These are phyloP conservation scores for Henningerozyma blattae DNA, from an alignment of 805 yeast species.

Conservation along the genomic window DNA sequence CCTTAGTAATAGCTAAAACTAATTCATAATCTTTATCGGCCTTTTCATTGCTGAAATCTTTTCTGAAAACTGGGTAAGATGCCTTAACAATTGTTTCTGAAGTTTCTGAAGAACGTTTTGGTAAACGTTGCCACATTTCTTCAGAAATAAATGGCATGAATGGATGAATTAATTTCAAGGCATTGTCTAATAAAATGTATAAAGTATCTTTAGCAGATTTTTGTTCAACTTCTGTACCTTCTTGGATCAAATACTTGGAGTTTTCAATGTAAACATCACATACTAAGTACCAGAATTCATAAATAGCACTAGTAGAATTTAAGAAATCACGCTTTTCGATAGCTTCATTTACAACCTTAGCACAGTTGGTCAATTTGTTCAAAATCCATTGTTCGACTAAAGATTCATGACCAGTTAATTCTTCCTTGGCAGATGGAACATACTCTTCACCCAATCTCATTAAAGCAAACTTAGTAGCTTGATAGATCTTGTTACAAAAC, in stretches of 20 bases:
- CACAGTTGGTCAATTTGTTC: slow-evolving; percentile 60
- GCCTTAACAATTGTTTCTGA: slow-evolving; percentile 70
- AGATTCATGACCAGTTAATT: slow-evolving; percentile 61
- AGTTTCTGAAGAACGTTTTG: slow-evolving; percentile 65
- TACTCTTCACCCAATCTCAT: slow-evolving; percentile 81
- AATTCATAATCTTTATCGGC: slow-evolving; percentile 72
- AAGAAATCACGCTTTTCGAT: slow-evolving; percentile 79
- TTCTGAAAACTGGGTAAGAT: slow-evolving; percentile 55
- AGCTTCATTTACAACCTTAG: slow-evolving; percentile 45
- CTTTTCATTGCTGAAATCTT: slow-evolving; percentile 48
- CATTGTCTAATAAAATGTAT: slow-evolving; percentile 86
- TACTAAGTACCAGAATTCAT: slow-evolving; percentile 86
- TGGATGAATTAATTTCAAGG: slow-evolving; percentile 87
- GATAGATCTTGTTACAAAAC: slow-evolving; percentile 97
- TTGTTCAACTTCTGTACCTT: slow-evolving; percentile 77
- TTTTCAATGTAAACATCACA: slow-evolving; percentile 97
- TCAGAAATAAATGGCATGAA: slow-evolving; percentile 97
- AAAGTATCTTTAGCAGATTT: slow-evolving; percentile 88
- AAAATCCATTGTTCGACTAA: slow-evolving; percentile 93
- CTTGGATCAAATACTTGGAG: slow-evolving; percentile 82
- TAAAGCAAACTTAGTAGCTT: slow-evolving; percentile 91
- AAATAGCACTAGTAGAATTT: slow-evolving; percentile 69
- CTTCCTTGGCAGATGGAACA: slow-evolving; percentile 51
- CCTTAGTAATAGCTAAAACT: slow-evolving; percentile 75
- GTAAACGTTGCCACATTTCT: slow-evolving; percentile 98